Percentiles rank a stretch among this genome's conserved stretches.
Conservation (phyloP, 139 green algal species). For the Pseudopediastrum boryanum region DNA sequence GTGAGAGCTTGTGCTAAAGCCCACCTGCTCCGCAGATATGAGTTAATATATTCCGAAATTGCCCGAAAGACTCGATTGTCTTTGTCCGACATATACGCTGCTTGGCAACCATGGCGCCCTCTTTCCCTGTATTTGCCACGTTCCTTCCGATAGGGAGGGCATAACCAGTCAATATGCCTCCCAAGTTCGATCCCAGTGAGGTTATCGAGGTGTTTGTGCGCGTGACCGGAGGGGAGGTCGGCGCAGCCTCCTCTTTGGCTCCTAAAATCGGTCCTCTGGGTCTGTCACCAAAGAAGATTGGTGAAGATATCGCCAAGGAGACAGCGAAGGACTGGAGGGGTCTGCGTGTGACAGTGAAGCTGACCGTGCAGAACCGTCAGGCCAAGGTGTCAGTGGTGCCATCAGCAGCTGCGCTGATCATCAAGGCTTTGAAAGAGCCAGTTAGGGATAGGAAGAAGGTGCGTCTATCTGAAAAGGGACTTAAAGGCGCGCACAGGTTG, state of each 20-base stretch:
- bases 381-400: conserved; percentile 98
- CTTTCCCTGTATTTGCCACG: conserved; percentile 15
- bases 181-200: conserved; percentile 94
- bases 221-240: conserved; percentile 97
- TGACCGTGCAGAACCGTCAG: conserved; percentile 98
- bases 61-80: no score
- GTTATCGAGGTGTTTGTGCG: conserved; percentile 96
- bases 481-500: no score
- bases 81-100: no score
- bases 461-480: no score
- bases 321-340: conserved; percentile 99
- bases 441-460: conserved; percentile 95
- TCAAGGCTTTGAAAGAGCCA: conserved; percentile 99
- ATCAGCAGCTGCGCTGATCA: conserved; percentile 94
- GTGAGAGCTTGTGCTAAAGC: no score
- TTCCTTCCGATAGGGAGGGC: neutral
- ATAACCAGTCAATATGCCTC: conserved; percentile 75
- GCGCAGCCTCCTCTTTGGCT: conserved; percentile 96
- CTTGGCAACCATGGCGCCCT: neutral
- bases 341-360: conserved; percentile 97
- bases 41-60: no score
- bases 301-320: conserved; percentile 99
- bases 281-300: conserved; percentile 99
- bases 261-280: conserved; percentile 99
- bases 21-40: no score